Percentiles rank a stretch among this genome's conserved stretches.
Conservation (phyloP, 805 yeast species). For the Cyberlindnera galapagoensis region DNA sequence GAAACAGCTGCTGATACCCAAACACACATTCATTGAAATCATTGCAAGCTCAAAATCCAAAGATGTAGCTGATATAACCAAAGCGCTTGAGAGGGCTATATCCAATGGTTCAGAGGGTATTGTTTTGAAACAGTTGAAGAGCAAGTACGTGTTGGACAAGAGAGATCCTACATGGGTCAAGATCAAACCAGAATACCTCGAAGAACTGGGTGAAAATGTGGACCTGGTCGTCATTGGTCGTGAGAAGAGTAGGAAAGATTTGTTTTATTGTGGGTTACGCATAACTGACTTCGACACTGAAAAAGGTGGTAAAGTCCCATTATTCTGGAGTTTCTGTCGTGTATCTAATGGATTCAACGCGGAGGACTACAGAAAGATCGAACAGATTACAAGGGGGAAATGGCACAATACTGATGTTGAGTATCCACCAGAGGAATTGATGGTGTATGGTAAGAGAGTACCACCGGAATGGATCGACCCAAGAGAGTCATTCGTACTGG, state of each 20-base stretch:
- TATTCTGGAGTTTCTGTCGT: constrained; percentile 62
- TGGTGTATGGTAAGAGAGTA: constrained; percentile 50
- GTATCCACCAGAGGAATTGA: constrained; percentile 33
- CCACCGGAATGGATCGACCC: constrained; percentile 84
- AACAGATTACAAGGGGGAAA: constrained; percentile 46
- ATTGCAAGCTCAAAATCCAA: constrained; percentile 34
- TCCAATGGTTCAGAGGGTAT: constrained; percentile 72
- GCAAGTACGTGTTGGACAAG: constrained; percentile 55
- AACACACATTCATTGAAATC: constrained; percentile 38
- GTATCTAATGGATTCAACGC: constrained; percentile 81
- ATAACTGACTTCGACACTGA: constrained; percentile 31
- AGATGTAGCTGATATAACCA: constrained; percentile 46
- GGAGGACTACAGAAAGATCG: constrained; percentile 55
- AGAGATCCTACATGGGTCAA: constrained; percentile 73
- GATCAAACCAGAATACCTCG: constrained; percentile 85
- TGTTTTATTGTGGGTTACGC: constrained; percentile 69
- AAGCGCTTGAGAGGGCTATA: constrained; percentile 52
- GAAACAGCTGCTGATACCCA: constrained; percentile 36
- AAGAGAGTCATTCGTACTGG: constrained; percentile 66
- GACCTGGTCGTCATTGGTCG: constrained; percentile 79
- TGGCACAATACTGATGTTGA: constrained; percentile 44
- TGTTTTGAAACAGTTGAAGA: constrained; percentile 57
- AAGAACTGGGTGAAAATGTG: constrained; percentile 79
- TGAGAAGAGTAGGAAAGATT: constrained; percentile 59
- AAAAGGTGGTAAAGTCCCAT: constrained; percentile 11